Base-by-base conservation (phyloP, 1,284 basidiomycete species). In the Wolfiporia cocos region DNA sequence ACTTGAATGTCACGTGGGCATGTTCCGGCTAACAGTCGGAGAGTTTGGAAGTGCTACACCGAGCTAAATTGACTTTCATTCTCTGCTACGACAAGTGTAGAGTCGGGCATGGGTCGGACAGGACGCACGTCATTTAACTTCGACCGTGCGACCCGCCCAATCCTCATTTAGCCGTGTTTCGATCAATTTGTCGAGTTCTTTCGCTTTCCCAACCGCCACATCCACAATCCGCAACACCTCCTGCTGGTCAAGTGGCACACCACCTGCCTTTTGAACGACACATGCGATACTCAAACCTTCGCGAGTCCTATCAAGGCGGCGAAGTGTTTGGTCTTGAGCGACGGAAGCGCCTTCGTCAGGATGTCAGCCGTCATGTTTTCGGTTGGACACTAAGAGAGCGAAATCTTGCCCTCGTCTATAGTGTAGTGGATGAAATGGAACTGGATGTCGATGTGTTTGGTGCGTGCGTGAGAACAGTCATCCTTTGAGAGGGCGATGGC, bases 191-290 rank as follows among this genome's bases (percentile, higher is more conserved):
- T 90, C 82, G 51, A 93, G 68, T 53, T 89, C 82, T 52, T 82
- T 80, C 30, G 89, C 92, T 41, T 82, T 74, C 17, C 63, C 62
- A 0, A 87, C 82, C 0, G 88, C 91, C 9, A 92, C 62, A 31
- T 80, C 69, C 17, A 97, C 76, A 10, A 92, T 71, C 21, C 73
- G 67, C 56, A 96, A 63, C 28, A 98, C 73, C 48, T 91, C 84
- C 15, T 85, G 80, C 0, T 81, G 75, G 0, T 70, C 66, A 10
- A 96, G 71, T 0, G 94, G 88, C 3, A 88, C 80, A 1, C 95
- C 95, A 3, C 94, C 92, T 1, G 92, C 81, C 64, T 98, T 98
- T 57, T 93, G 92, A 31, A 98, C 69, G 1, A 98, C 92, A 57
- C 92, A 96, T n/a, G n/a, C n/a, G n/a, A n/a, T n/a, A n/a, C n/a